A percentile compares a stretch with the other conserved stretches of the same genome.
phyloP scores from a whole-genome alignment of 805 yeast genomes.

The Yueomyces sp. region DNA sequence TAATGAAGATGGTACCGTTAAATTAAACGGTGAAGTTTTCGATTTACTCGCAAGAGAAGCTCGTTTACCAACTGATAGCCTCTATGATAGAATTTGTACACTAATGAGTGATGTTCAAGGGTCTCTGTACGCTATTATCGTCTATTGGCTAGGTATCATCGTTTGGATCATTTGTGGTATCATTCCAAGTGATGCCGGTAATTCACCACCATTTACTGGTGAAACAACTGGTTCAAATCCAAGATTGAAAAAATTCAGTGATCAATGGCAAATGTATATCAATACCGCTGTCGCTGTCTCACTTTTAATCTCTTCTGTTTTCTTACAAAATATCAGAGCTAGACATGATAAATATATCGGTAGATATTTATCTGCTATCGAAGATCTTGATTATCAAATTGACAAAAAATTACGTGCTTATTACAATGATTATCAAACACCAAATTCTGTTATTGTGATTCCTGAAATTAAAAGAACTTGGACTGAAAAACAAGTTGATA shows the following conservation, averaged over 20 bases:
- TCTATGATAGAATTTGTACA: conserved; percentile 26
- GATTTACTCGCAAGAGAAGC: conserved; percentile 3
- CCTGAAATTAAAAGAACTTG: conserved; percentile 7
- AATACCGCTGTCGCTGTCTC: conserved; percentile 30
- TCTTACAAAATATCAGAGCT: conserved; percentile 28
- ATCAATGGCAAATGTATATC: conserved; percentile 30
- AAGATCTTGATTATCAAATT: conserved; percentile 18
- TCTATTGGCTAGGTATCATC: conserved; percentile 28
- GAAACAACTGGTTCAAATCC: conserved; percentile 14
- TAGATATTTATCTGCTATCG: conserved; percentile 9
- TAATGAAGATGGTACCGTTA: not conserved
- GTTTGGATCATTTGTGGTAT: conserved; percentile 29
- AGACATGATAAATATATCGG: conserved; percentile 24
- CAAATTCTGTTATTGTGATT: conserved; percentile 15
- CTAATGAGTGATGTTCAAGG: conserved; percentile 19
- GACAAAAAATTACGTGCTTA: conserved; percentile 16
- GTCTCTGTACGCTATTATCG: conserved; percentile 18
- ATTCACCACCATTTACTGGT: conserved; percentile 17
- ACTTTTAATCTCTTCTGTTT: conserved; percentile 24
- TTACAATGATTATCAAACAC: conserved; percentile 10
- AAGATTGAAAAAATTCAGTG: conserved; percentile 16
- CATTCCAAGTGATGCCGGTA: conserved; percentile 16
- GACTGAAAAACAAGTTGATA: conserved; percentile 20
- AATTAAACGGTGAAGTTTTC: not conserved
- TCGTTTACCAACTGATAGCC: conserved; percentile 14